These are phyloP conservation scores for Cucurbita ficifolia DNA, from an alignment of 306 rosid species.

Conservation along the genomic window DNA sequence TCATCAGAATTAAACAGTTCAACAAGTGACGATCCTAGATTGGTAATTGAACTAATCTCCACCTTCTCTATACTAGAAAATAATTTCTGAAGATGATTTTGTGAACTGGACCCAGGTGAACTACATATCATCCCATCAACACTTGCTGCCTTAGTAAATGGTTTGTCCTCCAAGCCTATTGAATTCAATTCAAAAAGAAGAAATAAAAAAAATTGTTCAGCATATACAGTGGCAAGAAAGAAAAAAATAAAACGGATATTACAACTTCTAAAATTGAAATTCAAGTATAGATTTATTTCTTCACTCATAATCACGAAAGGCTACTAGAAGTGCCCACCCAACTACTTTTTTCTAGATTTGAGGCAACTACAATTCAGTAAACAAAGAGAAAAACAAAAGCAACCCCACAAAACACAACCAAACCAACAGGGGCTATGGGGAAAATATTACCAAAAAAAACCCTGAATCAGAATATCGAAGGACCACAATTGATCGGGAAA, in stretches of 20 bases:
- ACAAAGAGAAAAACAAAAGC: background rate
- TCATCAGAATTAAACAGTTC: conserved; percentile 65
- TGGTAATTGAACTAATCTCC: conserved; percentile 38
- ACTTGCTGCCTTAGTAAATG: conserved; percentile 35
- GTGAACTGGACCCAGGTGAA: conserved; percentile 37
- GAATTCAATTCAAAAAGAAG: background rate
- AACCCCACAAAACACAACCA: background rate
- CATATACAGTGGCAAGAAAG: background rate
- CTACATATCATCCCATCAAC: conserved; percentile 36
- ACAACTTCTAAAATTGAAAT: background rate
- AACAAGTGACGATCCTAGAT: conserved; percentile 37
- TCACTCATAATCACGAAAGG: too few species aligned
- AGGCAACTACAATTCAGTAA: background rate
- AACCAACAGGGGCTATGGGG: background rate
- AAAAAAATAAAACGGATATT: background rate
- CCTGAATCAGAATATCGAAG: background rate
- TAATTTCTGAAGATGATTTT: conserved; percentile 27
- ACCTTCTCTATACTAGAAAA: conserved; percentile 54
- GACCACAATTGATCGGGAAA: background rate
- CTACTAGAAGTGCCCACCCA: background rate
- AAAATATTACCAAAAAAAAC: background rate
- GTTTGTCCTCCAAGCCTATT: conserved; percentile 66
- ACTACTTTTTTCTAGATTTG: background rate
- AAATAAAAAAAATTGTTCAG: background rate
- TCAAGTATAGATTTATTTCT: background rate